These are phyloP conservation scores for Casuarina glauca DNA, from an alignment of 306 rosid species.

Conservation along the genomic window DNA sequence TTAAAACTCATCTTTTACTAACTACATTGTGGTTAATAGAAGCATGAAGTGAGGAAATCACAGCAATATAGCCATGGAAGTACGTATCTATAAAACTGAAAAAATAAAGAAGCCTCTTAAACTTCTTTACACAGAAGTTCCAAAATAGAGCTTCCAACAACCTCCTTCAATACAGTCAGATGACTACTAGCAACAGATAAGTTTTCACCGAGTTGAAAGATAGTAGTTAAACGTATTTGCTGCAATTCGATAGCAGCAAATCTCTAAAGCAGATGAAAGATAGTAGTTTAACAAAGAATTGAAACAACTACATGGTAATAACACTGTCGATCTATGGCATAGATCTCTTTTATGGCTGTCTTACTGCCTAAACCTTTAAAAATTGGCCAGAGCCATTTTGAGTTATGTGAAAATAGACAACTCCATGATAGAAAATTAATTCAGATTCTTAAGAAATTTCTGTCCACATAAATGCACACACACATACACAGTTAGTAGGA, in stretches of 20 bases:
- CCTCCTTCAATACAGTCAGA: not conserved
- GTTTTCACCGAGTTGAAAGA: not conserved
- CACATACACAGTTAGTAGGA: conserved; percentile 5
- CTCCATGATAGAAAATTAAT: conserved; percentile 3
- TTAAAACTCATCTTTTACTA: not conserved
- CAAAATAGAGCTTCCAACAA: not conserved
- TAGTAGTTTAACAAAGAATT: not conserved
- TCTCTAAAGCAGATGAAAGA: not conserved
- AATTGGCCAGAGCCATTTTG: not conserved
- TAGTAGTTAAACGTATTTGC: not conserved
- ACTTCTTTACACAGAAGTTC: not conserved
- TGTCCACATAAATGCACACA: not conserved
- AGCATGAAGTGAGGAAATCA: conserved; percentile 1
- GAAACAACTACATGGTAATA: not conserved
- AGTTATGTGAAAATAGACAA: not conserved
- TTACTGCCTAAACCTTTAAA: conserved; percentile 6
- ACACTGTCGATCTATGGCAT: not conserved
- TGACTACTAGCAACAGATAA: not conserved
- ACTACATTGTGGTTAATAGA: not conserved
- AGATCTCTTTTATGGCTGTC: not conserved
- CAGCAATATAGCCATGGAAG: not conserved
- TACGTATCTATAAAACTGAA: not conserved
- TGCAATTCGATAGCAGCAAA: not conserved
- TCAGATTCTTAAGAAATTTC: not conserved
- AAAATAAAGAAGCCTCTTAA: not conserved